Percentiles rank a stretch among this genome's conserved stretches.
Conservation (phyloP, 2,329 filamentous ascomycete genomes). For the Mycosphaerella arachidis region DNA sequence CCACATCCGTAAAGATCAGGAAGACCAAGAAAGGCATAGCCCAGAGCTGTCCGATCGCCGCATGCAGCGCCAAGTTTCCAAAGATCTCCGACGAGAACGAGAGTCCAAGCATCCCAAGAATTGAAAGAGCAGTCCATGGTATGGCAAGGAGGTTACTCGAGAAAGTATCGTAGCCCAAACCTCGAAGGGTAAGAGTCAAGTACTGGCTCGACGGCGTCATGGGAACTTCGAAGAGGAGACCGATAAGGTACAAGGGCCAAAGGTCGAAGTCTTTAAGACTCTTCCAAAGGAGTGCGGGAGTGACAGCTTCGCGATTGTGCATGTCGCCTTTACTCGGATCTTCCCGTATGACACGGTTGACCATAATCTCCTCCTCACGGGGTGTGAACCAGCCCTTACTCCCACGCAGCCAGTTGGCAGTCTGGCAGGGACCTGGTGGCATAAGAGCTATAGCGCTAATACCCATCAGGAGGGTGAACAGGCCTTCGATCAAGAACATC, state of each 20-base stretch:
- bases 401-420: constrained; percentile 56
- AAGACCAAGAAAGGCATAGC: constrained; percentile 36
- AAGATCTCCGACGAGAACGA: constrained; percentile 48
- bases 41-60: constrained; percentile 37
- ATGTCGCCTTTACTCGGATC: constrained; percentile 58
- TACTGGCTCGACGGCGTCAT: constrained; percentile 46
- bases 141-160: constrained; percentile 61
- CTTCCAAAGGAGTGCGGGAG: constrained; percentile 45
- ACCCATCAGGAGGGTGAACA: constrained; percentile 51
- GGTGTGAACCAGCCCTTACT: constrained; percentile 59
- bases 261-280: constrained; percentile 53
- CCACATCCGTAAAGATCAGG: constrained; percentile 25
- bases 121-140: constrained; percentile 27
- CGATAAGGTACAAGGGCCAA: constrained; percentile 52
- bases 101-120: constrained; percentile 39
- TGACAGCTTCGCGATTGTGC: constrained; percentile 56
- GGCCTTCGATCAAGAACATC: constrained; percentile 53
- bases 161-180: constrained; percentile 50
- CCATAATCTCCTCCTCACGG: constrained; percentile 58
- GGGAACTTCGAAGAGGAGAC: constrained; percentile 41
- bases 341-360: constrained; percentile 61
- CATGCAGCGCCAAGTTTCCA: constrained; percentile 48
- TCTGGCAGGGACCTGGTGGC: constrained; percentile 55
- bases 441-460: constrained; percentile 37
- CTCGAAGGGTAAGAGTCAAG: constrained; percentile 29